A percentile compares a stretch with the other conserved stretches of the same genome.
These are phyloP conservation scores for Tephrocybe rancida DNA, from an alignment of 768 basidiomycete species.

Conservation along the genomic window DNA sequence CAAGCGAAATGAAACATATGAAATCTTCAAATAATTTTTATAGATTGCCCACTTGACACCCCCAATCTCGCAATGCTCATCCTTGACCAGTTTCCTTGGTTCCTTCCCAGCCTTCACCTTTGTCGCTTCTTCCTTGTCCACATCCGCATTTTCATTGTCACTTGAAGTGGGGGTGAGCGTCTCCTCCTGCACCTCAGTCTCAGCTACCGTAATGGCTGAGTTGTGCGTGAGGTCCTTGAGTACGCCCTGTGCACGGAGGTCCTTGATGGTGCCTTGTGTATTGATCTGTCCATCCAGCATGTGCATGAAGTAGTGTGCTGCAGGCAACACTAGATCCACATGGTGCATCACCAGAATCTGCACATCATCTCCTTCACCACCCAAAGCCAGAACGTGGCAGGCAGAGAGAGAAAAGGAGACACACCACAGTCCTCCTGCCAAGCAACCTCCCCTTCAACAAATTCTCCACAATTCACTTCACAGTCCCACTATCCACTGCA, in stretches of 20 bases:
- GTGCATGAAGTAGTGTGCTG: slow-evolving; percentile 67
- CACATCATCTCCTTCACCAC: too few relatives aligned
- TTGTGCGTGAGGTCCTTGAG: slow-evolving; percentile 61
- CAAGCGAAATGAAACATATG: slow-evolving; percentile 42
- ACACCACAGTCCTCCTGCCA: slow-evolving; percentile 64
- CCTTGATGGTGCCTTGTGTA: slow-evolving; percentile 64
- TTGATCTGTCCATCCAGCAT: slow-evolving; percentile 82
- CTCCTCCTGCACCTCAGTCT: too few relatives aligned
- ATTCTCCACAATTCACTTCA: too few relatives aligned
- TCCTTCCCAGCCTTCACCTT: slow-evolving; percentile 61
- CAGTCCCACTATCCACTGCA: slow-evolving; percentile 72
- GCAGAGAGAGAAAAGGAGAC: slow-evolving; percentile 14
- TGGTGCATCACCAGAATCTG: too few relatives aligned
- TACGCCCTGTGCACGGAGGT: slow-evolving; percentile 60
- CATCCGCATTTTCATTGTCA: slow-evolving; percentile 16
- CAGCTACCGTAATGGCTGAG: slow-evolving; percentile 25
- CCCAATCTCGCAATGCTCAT: slow-evolving; percentile 80
- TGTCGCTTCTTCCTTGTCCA: slow-evolving; percentile 17
- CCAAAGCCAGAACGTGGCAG: too few relatives aligned
- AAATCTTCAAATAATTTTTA: slow-evolving; percentile 68
- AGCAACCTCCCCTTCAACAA: slow-evolving; percentile 72
- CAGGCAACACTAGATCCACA: slow-evolving; percentile 78
- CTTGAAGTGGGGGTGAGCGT: slow-evolving; percentile 46
- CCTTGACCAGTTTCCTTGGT: slow-evolving; percentile 74
- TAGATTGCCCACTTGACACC: slow-evolving; percentile 81